Percentiles rank a stretch among this genome's conserved stretches.
Evolutionary conservation across 352 stramenopile genomes (phyloP).

Genomic region (Stephanocyclus meneghinianus): DNA sequence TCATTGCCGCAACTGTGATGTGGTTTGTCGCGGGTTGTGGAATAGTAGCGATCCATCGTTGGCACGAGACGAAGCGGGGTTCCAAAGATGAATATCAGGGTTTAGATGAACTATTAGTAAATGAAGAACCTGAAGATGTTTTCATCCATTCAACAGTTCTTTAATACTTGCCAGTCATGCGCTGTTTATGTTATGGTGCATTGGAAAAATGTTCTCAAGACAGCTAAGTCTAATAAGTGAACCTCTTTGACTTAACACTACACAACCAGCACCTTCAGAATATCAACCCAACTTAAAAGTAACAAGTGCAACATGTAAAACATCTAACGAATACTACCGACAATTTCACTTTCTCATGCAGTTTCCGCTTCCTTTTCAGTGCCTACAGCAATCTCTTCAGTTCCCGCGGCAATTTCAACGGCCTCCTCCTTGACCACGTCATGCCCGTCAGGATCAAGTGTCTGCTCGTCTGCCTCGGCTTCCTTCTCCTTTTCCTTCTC

Average conservation of each 20-base stretch:
- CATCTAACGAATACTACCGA: not conserved
- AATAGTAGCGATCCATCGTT: not conserved
- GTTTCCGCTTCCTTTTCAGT: not conserved
- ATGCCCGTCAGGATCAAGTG: not conserved
- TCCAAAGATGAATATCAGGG: not conserved
- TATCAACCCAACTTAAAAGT: not conserved
- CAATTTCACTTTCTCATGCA: not conserved
- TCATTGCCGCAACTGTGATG: conserved; percentile 32
- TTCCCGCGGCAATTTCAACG: not conserved
- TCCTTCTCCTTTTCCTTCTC: not conserved
- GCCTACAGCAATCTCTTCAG: not conserved
- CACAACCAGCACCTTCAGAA: too few relatives aligned
- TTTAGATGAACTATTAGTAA: too few relatives aligned
- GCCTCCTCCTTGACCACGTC: not conserved
- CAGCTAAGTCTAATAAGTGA: too few relatives aligned
- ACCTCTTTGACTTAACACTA: too few relatives aligned
- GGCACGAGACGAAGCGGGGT: not conserved
- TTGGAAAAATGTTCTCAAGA: too few relatives aligned
- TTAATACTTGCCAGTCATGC: not conserved
- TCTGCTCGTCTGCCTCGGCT: not conserved
- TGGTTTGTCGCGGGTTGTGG: conserved; percentile 29
- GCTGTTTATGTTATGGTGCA: too few relatives aligned
- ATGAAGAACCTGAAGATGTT: not conserved
- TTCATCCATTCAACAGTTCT: not conserved
- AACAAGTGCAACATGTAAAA: not conserved